A percentile compares a stretch with the other conserved stretches of the same genome.
Conservation (phyloP, 805 yeast genomes). For the Candida montana region DNA sequence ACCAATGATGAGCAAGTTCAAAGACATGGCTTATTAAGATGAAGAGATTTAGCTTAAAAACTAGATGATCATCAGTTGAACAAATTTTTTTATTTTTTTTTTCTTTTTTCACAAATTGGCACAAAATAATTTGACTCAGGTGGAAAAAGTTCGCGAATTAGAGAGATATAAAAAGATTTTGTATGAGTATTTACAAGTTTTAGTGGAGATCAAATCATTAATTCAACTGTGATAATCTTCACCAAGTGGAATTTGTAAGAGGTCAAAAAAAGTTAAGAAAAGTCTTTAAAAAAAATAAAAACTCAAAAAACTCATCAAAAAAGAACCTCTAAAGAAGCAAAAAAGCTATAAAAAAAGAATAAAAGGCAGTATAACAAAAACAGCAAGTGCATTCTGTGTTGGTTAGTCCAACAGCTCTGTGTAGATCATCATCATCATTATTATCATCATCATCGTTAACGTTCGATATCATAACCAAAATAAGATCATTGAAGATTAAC, state of each 20-base stretch:
- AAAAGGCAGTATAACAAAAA: background rate
- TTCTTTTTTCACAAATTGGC: constrained; percentile 9
- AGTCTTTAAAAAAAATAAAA: too few species aligned
- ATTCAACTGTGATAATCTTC: too few species aligned
- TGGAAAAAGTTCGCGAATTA: background rate
- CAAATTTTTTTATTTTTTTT: background rate
- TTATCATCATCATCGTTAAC: constrained; percentile 1
- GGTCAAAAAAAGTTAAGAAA: too few species aligned
- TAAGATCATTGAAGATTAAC: too few species aligned
- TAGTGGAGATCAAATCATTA: too few species aligned
- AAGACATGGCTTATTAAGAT: constrained; percentile 19
- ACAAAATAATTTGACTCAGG: constrained; percentile 5
- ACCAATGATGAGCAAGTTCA: constrained; percentile 82
- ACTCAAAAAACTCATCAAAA: too few species aligned
- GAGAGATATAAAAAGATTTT: too few species aligned
- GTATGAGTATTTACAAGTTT: too few species aligned
- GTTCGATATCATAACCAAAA: too few species aligned
- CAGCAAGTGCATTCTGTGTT: background rate
- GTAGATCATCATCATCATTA: constrained; percentile 2
- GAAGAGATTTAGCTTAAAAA: background rate
- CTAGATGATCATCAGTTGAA: background rate
- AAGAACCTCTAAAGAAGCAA: too few species aligned
- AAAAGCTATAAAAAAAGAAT: background rate
- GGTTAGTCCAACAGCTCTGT: background rate
- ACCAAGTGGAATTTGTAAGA: too few species aligned